Evolutionary conservation across 2,329 filamentous ascomycete species (phyloP), one percentile per base, ranked within the genome.

Genomic region (Aureobasidium melanogenum): DNA sequence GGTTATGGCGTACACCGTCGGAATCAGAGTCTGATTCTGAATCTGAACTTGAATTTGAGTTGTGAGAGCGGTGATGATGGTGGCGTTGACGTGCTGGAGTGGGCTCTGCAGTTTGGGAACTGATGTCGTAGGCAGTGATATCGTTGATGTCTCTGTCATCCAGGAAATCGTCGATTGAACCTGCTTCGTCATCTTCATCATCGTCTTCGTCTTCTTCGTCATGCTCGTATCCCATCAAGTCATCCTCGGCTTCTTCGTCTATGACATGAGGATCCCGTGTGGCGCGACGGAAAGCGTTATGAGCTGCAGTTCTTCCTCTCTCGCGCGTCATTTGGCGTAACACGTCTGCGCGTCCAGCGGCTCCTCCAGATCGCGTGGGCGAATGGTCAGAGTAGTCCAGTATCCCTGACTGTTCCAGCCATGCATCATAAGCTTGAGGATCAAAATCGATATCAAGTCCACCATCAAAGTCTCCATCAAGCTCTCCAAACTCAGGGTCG

Each of bases 111-210:
- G 36, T 41, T 7, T 36, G 43, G 10, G 52, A 60, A 22, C 38
- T 50, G 14, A 57, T 60, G 28, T 44, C 48, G 24, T 46, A 19
- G 19, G 26, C 15, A 22, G 43, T 44, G 14, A 60, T 50, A 14
- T 47, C 50, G 19, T 66, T 63, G 2, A 61, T 43, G 46, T 68
- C 66, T 24, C 66, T 64, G 15, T 67, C 64, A 14, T 64, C 65
- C 41, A 69, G 65, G 41, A 63, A 64, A 5, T 63, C 62, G 17
- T 64, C 32, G 30, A 62, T 61, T 14, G 34, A 62, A 24, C 43
- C 61, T 12, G 30, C 30, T 9, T 63, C 52, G 12, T 61, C 61
- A 17, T 64, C 64, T 19, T 66, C 63, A 15, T 62, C 62, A 12
- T 30, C 57, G 9, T 63, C 56, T 28, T 67, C 62, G 6, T 64